Percentiles rank a stretch among this genome's conserved stretches.
phyloP scores from a whole-genome alignment of 192 early-diverging fungal species.

The Mortierella hygrophila region DNA sequence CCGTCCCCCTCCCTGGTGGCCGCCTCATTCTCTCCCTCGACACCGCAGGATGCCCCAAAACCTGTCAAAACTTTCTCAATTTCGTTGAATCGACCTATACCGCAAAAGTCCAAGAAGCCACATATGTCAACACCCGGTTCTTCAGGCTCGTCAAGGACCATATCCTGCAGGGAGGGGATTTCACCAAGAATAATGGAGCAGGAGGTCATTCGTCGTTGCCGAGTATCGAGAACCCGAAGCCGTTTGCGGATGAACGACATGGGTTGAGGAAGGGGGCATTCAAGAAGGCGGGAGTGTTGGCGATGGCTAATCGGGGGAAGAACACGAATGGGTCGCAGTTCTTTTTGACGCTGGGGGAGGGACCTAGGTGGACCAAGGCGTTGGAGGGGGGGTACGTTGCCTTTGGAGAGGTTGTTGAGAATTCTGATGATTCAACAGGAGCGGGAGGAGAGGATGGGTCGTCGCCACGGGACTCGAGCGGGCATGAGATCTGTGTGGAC shows the following conservation, averaged over 20 bases:
- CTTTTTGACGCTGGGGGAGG: constrained; percentile 48
- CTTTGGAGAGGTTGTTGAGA: constrained; percentile 42
- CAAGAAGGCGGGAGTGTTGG: constrained; percentile 37
- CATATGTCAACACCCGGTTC: constrained; percentile 44
- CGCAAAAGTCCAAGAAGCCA: constrained; percentile 44
- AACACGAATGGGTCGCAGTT: constrained; percentile 55
- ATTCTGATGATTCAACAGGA: not conserved
- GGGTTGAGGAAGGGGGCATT: constrained; percentile 46
- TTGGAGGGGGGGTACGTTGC: constrained; percentile 48
- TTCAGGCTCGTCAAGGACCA: constrained; percentile 54
- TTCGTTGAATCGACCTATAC: constrained; percentile 48
- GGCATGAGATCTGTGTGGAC: constrained; percentile 10
- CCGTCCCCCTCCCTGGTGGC: constrained; percentile 39
- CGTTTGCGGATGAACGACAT: constrained; percentile 48
- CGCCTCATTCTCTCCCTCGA: constrained; percentile 40
- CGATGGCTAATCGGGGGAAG: constrained; percentile 54
- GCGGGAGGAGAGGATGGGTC: not conserved
- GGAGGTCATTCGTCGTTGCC: constrained; percentile 45
- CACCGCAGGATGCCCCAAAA: constrained; percentile 41
- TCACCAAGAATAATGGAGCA: constrained; percentile 50
- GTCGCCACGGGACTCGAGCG: constrained; percentile 1
- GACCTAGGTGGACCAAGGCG: constrained; percentile 40
- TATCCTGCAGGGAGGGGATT: constrained; percentile 52
- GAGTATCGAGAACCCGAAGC: constrained; percentile 47
- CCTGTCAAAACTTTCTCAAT: constrained; percentile 41